Conservation (phyloP, 1,284 basidiomycete species). For the Apiotrichum laibachii region DNA sequence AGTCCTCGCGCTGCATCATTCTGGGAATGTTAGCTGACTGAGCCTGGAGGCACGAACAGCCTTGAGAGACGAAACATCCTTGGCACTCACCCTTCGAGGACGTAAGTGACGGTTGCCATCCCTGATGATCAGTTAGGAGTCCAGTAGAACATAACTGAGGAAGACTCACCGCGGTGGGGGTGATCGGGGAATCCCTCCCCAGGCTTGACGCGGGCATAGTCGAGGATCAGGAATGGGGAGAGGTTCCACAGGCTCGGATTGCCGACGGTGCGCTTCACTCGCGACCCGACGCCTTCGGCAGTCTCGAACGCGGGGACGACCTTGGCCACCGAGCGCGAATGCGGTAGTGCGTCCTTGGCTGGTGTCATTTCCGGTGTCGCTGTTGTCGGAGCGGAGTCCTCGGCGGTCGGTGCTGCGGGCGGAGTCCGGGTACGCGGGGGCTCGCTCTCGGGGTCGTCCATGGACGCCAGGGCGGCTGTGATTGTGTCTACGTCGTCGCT, state of each 20-base stretch:
- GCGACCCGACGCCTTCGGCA: constrained; percentile 80
- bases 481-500: no score
- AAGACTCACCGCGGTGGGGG: constrained; percentile 64
- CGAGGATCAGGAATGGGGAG: constrained; percentile 79
- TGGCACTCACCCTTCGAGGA: constrained; percentile 69
- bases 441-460: no score
- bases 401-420: background rate
- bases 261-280: constrained; percentile 83
- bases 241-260: constrained; percentile 70
- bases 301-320: constrained; percentile 73
- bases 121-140: constrained; percentile 35
- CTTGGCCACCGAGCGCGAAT: constrained; percentile 69
- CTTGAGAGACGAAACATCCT: no score
- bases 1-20: constrained; percentile 75
- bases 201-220: constrained; percentile 39
- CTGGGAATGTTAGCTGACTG: background rate
- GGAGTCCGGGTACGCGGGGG: no score
- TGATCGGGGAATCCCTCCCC: constrained; percentile 64
- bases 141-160: no score
- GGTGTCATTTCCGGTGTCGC: background rate
- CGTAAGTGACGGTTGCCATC: constrained; percentile 72
- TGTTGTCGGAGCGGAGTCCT: background rate
- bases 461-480: no score
- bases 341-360: constrained; percentile 20
- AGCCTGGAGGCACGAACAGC: background rate